phyloP scores from a whole-genome alignment of 2,329 filamentous ascomycete genomes.

The Chrysoporthe austroafricana region DNA sequence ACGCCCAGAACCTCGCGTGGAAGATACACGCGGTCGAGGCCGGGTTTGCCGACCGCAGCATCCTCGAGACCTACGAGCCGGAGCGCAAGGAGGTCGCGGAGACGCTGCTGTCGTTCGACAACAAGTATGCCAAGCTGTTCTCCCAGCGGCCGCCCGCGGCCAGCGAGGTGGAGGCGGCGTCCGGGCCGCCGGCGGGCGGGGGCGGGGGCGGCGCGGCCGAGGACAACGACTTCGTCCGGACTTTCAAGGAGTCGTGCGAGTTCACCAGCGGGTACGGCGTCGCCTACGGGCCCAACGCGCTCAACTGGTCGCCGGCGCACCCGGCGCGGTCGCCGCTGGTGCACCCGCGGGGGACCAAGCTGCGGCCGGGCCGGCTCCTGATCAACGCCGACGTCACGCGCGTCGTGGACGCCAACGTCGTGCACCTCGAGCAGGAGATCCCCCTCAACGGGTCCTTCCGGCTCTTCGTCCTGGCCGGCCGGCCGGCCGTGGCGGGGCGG shows the following conservation, averaged over 20 bases:
- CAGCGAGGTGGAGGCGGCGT: conserved; percentile 72
- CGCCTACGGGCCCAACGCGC: conserved; percentile 76
- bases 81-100: conserved; percentile 87
- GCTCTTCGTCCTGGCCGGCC: conserved; percentile 83
- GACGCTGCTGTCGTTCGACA: conserved; percentile 82
- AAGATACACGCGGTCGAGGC: conserved; percentile 91
- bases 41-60: conserved; percentile 74
- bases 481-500: conserved; percentile 57
- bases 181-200: conserved; percentile 35
- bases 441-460: conserved; percentile 88
- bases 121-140: conserved; percentile 88
- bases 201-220: conserved; percentile 36
- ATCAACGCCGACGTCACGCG: conserved; percentile 81
- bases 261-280: conserved; percentile 94
- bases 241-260: conserved; percentile 88
- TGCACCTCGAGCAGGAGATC: conserved; percentile 88
- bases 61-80: conserved; percentile 83
- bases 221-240: conserved; percentile 83
- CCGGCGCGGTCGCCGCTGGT: conserved; percentile 72
- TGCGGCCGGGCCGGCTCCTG: conserved; percentile 76
- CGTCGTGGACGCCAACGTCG: conserved; percentile 85
- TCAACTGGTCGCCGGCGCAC: conserved; percentile 83
- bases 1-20: conserved; percentile 91
- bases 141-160: conserved; percentile 76
- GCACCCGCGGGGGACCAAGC: conserved; percentile 65